Evolutionary conservation across 2,329 filamentous ascomycete genomes (phyloP), one percentile per base, ranked within the genome.

Genomic region (Sporothrix brunneoviolacea): DNA sequence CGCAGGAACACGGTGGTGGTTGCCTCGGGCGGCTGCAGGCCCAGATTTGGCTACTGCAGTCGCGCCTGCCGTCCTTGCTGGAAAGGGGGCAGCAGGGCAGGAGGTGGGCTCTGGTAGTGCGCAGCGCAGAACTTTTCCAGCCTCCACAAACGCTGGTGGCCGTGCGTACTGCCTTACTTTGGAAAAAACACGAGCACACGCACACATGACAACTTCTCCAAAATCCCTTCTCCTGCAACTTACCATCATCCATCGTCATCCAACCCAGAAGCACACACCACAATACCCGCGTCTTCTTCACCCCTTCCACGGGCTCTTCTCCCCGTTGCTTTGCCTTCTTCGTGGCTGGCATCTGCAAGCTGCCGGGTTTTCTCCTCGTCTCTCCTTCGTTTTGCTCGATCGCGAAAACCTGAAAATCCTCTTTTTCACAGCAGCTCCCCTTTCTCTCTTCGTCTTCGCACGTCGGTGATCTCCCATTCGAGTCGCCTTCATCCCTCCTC

Each of bases 101-200:
- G 13, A 33, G 49, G 37, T 22, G 41, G 27, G 41, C 49, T 24
- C 49, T 27, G 18, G 16, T 30, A 9, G 30, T 30, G 40, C 16
- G 40, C 40, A 40, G 42, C 41, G 50, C 50, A 44, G 44, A 50
- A 48, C 41, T 50, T 54, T 56, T 50, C 52, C 51, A 52, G 51
- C 54, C 54, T 50, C 51, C 52, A 44, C 40, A 30, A 21, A 42
- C 18, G 21, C 28, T 43, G 24, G 24, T 28, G 6, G 32, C 32
- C 4, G 7, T 4, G 32, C 32, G n/a, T 15, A 15, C n/a, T n/a
- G n/a, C 12, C 51, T 54, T 44, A 51, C 32, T 51, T 37, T 46
- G 33, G 28, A 44, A 44, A 45, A 47, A 51, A 33, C 27, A 44
- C 48, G 16, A 49, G 45, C 40, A 51, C 49, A 50, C 49, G 36